Conservation (phyloP, 441 rosid species). For the Brassica hybrid region DNA sequence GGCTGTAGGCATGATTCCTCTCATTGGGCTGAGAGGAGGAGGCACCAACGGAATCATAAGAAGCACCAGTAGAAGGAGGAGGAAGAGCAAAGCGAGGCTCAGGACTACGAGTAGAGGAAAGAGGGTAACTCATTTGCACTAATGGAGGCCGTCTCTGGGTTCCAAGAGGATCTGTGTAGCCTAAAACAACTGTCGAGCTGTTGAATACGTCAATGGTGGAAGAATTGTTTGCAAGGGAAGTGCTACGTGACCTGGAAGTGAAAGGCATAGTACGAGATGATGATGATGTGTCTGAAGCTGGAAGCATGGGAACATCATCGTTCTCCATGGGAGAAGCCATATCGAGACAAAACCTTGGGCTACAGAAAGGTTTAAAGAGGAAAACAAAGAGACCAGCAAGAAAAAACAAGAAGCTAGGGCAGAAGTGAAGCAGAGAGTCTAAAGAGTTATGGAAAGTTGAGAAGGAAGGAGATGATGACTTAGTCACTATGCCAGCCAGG, state of each 20-base stretch:
- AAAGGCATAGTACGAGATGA: background rate
- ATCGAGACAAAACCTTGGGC: background rate
- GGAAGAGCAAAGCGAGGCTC: background rate
- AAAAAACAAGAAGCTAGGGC: background rate
- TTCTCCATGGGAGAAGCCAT: background rate
- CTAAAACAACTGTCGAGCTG: background rate
- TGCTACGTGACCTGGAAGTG: background rate
- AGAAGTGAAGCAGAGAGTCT: background rate
- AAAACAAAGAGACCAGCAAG: background rate
- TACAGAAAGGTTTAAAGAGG: background rate
- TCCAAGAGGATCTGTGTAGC: background rate
- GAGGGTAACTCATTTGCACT: background rate
- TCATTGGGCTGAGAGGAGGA: background rate
- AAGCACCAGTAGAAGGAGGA: background rate
- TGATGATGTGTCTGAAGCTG: background rate
- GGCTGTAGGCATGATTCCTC: background rate
- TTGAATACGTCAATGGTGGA: background rate
- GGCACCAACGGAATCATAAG: background rate
- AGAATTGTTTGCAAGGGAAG: background rate
- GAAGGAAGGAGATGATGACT: background rate
- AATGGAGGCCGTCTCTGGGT: background rate
- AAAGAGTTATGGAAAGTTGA: background rate
- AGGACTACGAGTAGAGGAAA: background rate
- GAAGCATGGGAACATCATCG: slow-evolving; percentile 1
- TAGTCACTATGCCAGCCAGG: background rate